Evolutionary conservation across 1,139 yeast species (phyloP), one percentile per base, ranked within the genome.

Genomic region (Magnusiomyces paraingens): DNA sequence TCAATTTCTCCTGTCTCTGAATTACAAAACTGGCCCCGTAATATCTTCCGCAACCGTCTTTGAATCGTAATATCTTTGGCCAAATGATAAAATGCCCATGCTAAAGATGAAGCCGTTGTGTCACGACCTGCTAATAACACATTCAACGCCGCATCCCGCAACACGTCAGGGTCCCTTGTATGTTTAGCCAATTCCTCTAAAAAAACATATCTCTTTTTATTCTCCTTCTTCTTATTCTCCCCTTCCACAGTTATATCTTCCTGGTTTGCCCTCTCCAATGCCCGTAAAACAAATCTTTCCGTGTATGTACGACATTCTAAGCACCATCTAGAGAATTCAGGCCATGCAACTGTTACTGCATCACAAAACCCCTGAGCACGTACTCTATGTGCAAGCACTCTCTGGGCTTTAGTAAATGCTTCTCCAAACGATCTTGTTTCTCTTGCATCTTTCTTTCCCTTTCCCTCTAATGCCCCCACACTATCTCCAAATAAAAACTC

Each of bases 401-500:
- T 55, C 58, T 74, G 78, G 12, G 77, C 63, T 39, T 57, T 57
- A 59, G 74, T 73, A 63, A 75, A 75, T 2, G 76, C 68, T 1
- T 65, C 65, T 47, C 74, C 72, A 61, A 75, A 75, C 8, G 64
- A 64, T 12, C 60, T 55, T 55, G 68, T 72, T 26, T 71, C 71
- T 10, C 71, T 10, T 41, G 50, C 42, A 20, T 20, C 11, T 15
- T 41, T 4, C 32, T 26, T 11, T 67, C 68, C 35, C 17, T 39
- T 39, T 1, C 48, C 69, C 52, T 70, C 63, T 53, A 79, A 71
- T 17, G 75, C 68, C 52, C 72, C 71, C 12, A 76, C 78, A 11
- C 80, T 73, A 62, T 76, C 80, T 14, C 85, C 85, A 67, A 81
- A 80, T 60, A 81, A 70, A 61, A 80, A 79, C 65, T 81, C 83